These are phyloP conservation scores for Hypoxylon sp. DNA, from an alignment of 2,329 filamentous ascomycete species.

Conservation along the genomic window DNA sequence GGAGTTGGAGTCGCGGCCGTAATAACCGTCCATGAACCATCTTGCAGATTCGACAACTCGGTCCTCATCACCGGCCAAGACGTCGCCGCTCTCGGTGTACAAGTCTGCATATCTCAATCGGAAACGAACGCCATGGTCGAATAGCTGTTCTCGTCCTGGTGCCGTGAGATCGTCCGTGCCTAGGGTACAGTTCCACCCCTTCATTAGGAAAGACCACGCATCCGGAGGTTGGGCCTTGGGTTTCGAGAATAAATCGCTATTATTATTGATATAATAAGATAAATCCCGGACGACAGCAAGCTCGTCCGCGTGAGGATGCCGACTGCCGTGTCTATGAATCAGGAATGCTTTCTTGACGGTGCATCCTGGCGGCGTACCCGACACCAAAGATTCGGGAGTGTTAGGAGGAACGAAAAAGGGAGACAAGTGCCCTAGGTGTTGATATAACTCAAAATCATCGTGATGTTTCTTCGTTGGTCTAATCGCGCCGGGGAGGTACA, in stretches of 20 bases:
- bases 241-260: conserved; percentile 31
- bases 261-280: conserved; percentile 34
- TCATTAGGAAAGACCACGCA: conserved; percentile 29
- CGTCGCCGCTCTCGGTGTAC: conserved; percentile 26
- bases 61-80: conserved; percentile 35
- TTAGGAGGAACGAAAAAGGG: conserved; percentile 38
- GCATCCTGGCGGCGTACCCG: conserved; percentile 38
- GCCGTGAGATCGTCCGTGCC: conserved; percentile 32
- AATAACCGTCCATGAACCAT: conserved; percentile 40
- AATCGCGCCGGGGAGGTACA: neutral
- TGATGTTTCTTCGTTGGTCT: neutral
- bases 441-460: conserved; percentile 26
- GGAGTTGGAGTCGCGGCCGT: conserved; percentile 30
- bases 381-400: conserved; percentile 28
- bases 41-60: conserved; percentile 37
- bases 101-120: conserved; percentile 31
- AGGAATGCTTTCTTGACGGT: conserved; percentile 34
- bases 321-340: conserved; percentile 38
- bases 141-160: conserved; percentile 35
- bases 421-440: conserved; percentile 38
- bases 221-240: conserved; percentile 24
- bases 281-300: conserved; percentile 30
- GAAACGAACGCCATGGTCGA: conserved; percentile 38
- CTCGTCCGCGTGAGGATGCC: conserved; percentile 35
- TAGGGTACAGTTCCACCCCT: conserved; percentile 37